Base-by-base conservation (phyloP, 768 basidiomycete genomes). In the Serendipita sp. region DNA sequence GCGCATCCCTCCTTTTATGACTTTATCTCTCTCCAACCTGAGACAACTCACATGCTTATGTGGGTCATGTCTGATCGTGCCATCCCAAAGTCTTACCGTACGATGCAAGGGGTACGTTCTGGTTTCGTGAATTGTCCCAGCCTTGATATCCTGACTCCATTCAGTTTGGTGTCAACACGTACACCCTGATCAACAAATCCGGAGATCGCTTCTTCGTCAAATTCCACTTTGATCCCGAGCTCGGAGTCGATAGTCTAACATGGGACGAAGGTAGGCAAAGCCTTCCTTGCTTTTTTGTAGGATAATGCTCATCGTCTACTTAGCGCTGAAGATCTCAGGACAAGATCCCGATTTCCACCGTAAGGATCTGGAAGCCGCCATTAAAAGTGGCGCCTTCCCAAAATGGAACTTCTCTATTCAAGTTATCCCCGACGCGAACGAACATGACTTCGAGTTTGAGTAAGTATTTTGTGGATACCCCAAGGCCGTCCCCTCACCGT, bases 361-460 rank as follows among this genome's bases (percentile, higher is more conserved):
- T 37, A 87, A 92, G 70, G 91, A 94, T 70, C 75, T 94, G 2
- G 81, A 82, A 63, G 92, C 93, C 69, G 91, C 92, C 3, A 92
- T 95, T 67, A 76, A 82, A 41, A 79, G 76, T 35, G 89, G 86
- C 2, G 77, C 78, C 1, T 85, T 78, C 70, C 84, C 92, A 5
- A 86, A 82, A 71, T 95, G 86, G 85, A 86, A 82, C 63, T 78
- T 95, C 41, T 86, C 82, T 37, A 84, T 95, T 5, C 89, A 91
- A 70, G 71, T 78, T 47, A 81, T 95, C 48, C 76, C 84, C 18
- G 82, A 89, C 71, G 78, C 81, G 54, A 77, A 82, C 48, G 88
- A 92, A 73, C 82, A 92, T 72, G 81, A 84, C 24, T 92, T 93
- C 67, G 87, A 89, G 48, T 92, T 93, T 71, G 90, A 92, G 87